A percentile compares a stretch with the other conserved stretches of the same genome.
phyloP scores from a whole-genome alignment of 2,329 filamentous ascomycete genomes.

The Phialophora chinensis region DNA sequence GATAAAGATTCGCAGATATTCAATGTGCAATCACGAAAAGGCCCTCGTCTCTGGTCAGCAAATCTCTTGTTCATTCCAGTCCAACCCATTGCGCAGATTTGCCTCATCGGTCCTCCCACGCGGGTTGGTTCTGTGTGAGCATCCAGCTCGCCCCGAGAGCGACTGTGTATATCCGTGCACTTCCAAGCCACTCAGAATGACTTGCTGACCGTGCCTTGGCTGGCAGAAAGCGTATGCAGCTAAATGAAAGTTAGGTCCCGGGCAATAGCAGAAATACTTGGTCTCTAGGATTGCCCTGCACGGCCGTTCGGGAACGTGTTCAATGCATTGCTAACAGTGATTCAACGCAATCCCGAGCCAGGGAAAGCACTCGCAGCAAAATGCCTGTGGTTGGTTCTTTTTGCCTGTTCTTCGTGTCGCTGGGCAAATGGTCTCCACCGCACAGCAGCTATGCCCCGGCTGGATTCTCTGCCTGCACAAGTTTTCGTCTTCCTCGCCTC shows the following conservation, averaged over 20 bases:
- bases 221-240: neutral
- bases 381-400: neutral
- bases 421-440: neutral
- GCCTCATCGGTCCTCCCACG: constrained; percentile 2
- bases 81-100: neutral
- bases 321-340: neutral
- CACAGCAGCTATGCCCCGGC: neutral
- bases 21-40: neutral
- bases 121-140: neutral
- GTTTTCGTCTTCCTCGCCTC: constrained; percentile 24
- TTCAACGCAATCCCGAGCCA: neutral
- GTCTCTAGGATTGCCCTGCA: constrained; percentile 10
- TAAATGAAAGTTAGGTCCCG: neutral
- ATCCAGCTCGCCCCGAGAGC: neutral
- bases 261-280: neutral
- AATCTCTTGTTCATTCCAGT: neutral
- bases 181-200: neutral
- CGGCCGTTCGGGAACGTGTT: neutral
- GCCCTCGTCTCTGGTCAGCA: neutral
- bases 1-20: constrained; percentile 13
- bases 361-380: neutral
- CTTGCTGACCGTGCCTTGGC: neutral
- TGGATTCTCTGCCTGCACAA: neutral
- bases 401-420: neutral
- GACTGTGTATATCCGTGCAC: neutral